Conservation (phyloP, 2,329 filamentous ascomycete genomes). For the Alternaria panax region DNA sequence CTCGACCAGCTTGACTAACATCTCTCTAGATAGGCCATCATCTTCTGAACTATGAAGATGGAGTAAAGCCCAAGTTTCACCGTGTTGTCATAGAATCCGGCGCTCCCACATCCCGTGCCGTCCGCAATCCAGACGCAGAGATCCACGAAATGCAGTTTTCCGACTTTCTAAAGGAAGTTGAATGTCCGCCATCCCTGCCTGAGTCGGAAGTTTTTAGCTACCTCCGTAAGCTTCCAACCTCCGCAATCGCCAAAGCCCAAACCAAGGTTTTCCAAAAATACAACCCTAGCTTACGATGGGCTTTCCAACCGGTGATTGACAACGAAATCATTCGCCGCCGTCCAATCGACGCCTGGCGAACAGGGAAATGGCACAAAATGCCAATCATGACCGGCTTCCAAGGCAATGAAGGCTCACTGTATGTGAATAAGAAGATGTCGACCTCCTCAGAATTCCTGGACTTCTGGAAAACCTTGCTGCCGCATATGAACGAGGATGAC, state of each 20-base stretch:
- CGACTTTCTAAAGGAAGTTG: constrained; percentile 50
- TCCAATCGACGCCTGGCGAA: constrained; percentile 67
- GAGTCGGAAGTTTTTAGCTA: constrained; percentile 50
- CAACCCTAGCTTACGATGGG: constrained; percentile 58
- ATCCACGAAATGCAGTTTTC: constrained; percentile 57
- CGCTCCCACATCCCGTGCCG: constrained; percentile 56
- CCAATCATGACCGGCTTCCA: constrained; percentile 75
- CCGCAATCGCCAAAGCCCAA: constrained; percentile 51
- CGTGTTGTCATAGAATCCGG: constrained; percentile 58
- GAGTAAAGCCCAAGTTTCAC: constrained; percentile 52
- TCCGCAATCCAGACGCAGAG: constrained; percentile 50
- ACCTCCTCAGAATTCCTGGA: constrained; percentile 61
- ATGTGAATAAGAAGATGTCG: constrained; percentile 62
- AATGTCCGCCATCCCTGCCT: constrained; percentile 37
- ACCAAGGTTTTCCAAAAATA: constrained; percentile 55
- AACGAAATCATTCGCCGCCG: constrained; percentile 64
- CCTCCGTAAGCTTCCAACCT: constrained; percentile 51
- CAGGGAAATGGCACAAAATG: constrained; percentile 61
- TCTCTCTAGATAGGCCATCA: constrained; percentile 67
- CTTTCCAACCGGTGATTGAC: constrained; percentile 75
- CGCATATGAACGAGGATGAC: constrained; percentile 61
- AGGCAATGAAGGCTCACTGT: constrained; percentile 72
- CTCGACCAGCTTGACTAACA: neutral
- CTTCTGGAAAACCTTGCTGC: constrained; percentile 70
- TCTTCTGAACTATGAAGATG: constrained; percentile 59